Percentiles rank a stretch among this genome's conserved stretches.
Conservation (phyloP, 192 early-diverging fungal species). For the Mortierella claussenii region DNA sequence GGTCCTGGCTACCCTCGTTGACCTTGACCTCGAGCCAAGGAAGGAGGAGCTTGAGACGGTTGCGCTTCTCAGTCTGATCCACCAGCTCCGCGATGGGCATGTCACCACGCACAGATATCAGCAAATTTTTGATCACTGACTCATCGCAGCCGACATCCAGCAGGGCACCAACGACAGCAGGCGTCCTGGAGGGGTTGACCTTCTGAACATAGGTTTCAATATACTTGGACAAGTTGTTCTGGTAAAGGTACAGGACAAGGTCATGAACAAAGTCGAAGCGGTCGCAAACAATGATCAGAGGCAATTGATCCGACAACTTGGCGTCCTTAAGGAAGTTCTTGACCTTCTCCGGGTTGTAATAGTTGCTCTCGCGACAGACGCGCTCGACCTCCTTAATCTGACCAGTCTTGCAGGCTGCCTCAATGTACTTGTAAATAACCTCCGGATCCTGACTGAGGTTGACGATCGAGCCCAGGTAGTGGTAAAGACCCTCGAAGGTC, state of each 20-base stretch:
- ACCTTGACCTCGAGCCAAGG: constrained; percentile 94
- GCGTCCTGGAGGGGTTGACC: constrained; percentile 94
- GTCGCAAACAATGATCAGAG: constrained; percentile 99
- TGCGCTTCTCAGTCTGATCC: constrained; percentile 94
- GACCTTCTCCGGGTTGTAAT: constrained; percentile 97
- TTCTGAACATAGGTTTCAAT: constrained; percentile 99
- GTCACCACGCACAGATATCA: constrained; percentile 84
- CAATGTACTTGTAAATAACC: constrained; percentile 99
- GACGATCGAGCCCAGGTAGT: constrained; percentile 95
- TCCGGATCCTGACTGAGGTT: constrained; percentile 95
- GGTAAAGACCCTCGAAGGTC: constrained; percentile 95
- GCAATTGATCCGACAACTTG: constrained; percentile 94
- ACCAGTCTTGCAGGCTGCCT: constrained; percentile 91
- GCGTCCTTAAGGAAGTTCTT: constrained; percentile 99
- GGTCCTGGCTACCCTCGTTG: constrained; percentile 88
- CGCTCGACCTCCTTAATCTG: constrained; percentile 98
- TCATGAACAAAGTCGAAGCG: constrained; percentile 98
- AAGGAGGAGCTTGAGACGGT: constrained; percentile 93
- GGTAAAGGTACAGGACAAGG: constrained; percentile 94
- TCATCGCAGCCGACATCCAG: constrained; percentile 99
- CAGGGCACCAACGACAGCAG: constrained; percentile 95
- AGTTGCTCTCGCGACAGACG: constrained; percentile 95
- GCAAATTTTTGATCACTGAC: constrained; percentile 87
- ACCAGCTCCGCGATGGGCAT: constrained; percentile 90
- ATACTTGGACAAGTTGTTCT: constrained; percentile 93